These are phyloP conservation scores for Auricularia sp. DNA, from an alignment of 768 basidiomycete species.

Conservation along the genomic window DNA sequence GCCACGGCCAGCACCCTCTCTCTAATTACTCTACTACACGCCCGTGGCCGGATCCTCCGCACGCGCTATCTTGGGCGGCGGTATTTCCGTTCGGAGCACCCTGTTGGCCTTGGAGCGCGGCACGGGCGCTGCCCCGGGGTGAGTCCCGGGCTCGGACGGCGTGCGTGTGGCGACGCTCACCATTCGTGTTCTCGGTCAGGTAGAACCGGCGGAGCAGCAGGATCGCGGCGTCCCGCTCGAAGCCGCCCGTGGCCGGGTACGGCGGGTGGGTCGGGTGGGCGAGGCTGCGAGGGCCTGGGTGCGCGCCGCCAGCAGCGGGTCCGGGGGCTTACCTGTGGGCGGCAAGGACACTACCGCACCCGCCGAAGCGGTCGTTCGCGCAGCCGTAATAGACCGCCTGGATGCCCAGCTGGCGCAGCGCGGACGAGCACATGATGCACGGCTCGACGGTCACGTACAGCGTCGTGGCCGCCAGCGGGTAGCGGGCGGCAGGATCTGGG, in stretches of 20 bases:
- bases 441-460: slow-evolving; percentile 99
- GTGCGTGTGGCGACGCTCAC: slow-evolving; percentile 32
- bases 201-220: slow-evolving; percentile 82
- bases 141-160: not conserved
- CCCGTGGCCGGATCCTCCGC: not conserved
- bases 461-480: slow-evolving; percentile 68
- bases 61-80: slow-evolving; percentile 7
- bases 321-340: slow-evolving; percentile 58
- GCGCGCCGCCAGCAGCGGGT: not conserved
- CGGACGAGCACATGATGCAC: slow-evolving; percentile 98
- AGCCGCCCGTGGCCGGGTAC: slow-evolving; percentile 69
- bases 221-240: slow-evolving; percentile 74
- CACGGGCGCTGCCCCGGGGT: slow-evolving; percentile 53
- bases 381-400: slow-evolving; percentile 87
- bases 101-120: slow-evolving; percentile 84
- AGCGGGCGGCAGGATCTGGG: slow-evolving; percentile 29
- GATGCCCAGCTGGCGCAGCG: slow-evolving; percentile 87
- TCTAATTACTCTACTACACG: not conserved
- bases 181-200: slow-evolving; percentile 87
- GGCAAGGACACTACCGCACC: slow-evolving; percentile 87
- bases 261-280: slow-evolving; percentile 63
- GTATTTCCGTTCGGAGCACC: slow-evolving; percentile 75
- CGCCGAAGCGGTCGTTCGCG: slow-evolving; percentile 92
- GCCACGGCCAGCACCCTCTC: too few species aligned
- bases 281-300: slow-evolving; percentile 33